Base-by-base conservation (phyloP, 2,329 filamentous ascomycete species). In the Pseudogymnoascus sp. region DNA sequence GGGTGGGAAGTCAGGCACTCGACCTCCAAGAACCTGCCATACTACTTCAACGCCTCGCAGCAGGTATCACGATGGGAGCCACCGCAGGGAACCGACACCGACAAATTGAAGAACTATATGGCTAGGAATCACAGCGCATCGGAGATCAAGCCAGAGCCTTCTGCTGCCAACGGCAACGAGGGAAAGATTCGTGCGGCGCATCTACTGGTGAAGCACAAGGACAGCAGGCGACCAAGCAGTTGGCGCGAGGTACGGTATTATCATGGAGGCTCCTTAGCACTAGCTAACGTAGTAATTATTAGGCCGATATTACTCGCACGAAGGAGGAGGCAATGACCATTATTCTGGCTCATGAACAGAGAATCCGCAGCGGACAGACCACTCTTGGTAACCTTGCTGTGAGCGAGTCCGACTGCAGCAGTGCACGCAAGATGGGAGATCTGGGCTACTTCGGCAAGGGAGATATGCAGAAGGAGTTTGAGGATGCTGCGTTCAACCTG, bases 381-480 rank as follows among this genome's bases (percentile, higher is more conserved):
- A 81, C 82, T 61, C 82, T 99, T 42, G 91, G 91, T 59, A 90
- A 97, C 67, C 82, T 99, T 67, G 94, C 94, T 11, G 84, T 86
- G 65, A 89, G 86, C 47, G 94, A 97, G 78, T 96, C 91, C 14
- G 94, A 99, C 78, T 97, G 93, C 79, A 96, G 90, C 76, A 97
- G 92, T 70, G 92, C 94, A 31, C 85, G 92, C 70, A 99, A 97
- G 83, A 85, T 87, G 68, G 94, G 94, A 63, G 94, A 99, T 74
- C 79, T 99, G 78, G 94, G 94, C 18, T 96, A 92, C 77, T 99
- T 99, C 75, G 92, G 91, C 63, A 87, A 84, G 71, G 91, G 92
- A 28, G 93, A 97, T 72, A 99, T 99, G 94, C 94, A 99, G 75
- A 93, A 92, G 79, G 93, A 97, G 77, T 99, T 99, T 73, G 94